Evolutionary conservation across 2,329 filamentous ascomycete species (phyloP).

Genomic region (Colletotrichum viniferum): DNA sequence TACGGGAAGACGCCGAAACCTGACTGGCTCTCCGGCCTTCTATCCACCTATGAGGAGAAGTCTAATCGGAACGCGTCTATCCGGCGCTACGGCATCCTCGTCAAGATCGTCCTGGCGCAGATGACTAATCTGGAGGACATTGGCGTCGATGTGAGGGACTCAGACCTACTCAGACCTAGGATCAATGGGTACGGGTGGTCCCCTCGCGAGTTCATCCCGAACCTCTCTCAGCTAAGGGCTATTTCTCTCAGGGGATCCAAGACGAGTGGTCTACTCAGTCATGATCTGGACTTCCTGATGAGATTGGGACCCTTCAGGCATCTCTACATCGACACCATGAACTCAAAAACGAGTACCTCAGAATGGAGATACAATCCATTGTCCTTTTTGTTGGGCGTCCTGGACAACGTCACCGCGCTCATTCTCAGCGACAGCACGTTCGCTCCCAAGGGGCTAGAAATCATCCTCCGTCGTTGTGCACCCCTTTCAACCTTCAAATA

Average conservation of each 20-base stretch:
- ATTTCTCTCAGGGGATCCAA: not conserved
- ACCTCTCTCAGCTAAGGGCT: not conserved
- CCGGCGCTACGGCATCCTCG: not conserved
- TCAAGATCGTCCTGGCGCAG: not conserved
- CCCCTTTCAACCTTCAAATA: not conserved
- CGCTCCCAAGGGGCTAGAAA: rapidly evolving
- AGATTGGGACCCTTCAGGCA: not conserved
- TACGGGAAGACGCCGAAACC: no score
- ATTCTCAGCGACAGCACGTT: not conserved
- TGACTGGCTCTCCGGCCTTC: no score
- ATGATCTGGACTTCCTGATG: not conserved
- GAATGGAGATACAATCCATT: not conserved
- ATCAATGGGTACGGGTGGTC: not conserved
- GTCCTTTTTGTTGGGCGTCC: not conserved
- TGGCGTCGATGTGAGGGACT: not conserved
- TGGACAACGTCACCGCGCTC: not conserved
- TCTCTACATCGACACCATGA: not conserved
- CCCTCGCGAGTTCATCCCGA: not conserved
- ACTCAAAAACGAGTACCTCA: no score
- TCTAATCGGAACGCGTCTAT: not conserved
- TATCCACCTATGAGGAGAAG: no score
- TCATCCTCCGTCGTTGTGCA: rapidly evolving
- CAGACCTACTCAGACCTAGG: rapidly evolving
- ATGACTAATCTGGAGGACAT: not conserved
- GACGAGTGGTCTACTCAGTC: rapidly evolving